Conservation (phyloP, 805 yeast species). For the Clavispora phyllophila region DNA sequence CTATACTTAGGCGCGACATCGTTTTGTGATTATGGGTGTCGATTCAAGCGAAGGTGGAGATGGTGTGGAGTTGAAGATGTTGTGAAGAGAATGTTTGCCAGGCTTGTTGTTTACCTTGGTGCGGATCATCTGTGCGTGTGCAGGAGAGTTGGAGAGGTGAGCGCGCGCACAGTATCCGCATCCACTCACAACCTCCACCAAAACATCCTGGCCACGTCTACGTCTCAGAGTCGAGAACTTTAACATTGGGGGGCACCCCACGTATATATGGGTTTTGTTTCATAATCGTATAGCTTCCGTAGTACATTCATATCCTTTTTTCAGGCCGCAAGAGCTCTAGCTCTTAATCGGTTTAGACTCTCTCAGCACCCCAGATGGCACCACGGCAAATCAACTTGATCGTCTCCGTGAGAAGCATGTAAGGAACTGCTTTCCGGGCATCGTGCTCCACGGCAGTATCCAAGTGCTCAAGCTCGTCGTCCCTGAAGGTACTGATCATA, state of each 20-base stretch:
- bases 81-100: neutral
- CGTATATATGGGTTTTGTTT: neutral
- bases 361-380: slow-evolving; percentile 91
- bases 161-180: neutral
- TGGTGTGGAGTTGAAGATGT: neutral
- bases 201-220: neutral
- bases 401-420: slow-evolving; percentile 79
- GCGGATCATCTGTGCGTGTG: neutral
- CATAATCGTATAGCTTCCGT: neutral
- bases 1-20: slow-evolving; percentile 7
- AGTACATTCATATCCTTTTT: neutral
- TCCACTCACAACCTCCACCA: neutral
- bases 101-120: neutral
- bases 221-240: neutral
- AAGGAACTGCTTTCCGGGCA: slow-evolving; percentile 90
- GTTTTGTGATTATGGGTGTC: neutral
- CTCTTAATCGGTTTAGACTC: slow-evolving; percentile 40
- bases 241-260: neutral
- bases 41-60: neutral
- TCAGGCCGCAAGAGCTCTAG: neutral
- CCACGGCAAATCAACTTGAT: slow-evolving; percentile 77
- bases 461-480: slow-evolving; percentile 91
- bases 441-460: slow-evolving; percentile 91
- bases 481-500: slow-evolving; percentile 73
- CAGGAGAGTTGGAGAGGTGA: neutral